Evolutionary conservation across 805 yeast genomes (phyloP).

Genomic region (Candida coleopterorum): DNA sequence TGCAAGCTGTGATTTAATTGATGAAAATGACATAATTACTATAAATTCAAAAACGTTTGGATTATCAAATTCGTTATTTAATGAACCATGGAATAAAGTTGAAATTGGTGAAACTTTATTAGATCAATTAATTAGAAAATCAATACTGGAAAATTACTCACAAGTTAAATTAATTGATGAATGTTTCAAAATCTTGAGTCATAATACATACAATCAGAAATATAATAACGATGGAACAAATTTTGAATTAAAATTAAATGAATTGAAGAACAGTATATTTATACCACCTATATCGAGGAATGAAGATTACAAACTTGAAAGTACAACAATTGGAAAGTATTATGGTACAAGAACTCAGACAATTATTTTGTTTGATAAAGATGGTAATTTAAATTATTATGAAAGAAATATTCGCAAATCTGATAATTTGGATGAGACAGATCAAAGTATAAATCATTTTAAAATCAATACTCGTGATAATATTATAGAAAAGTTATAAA

Average conservation of each 20-base stretch:
- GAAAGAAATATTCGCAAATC: slow-evolving; percentile 58
- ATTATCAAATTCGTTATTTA: slow-evolving; percentile 62
- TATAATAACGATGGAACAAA: slow-evolving; percentile 9
- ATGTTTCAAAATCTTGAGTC: slow-evolving; percentile 53
- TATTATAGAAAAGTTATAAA: neutral
- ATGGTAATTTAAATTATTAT: slow-evolving; percentile 49
- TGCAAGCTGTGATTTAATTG: neutral
- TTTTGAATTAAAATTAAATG: slow-evolving; percentile 24
- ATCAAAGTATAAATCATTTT: slow-evolving; percentile 9
- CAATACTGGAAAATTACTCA: slow-evolving; percentile 13
- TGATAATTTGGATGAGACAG: slow-evolving; percentile 21
- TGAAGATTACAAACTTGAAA: slow-evolving; percentile 6
- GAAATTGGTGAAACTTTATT: slow-evolving; percentile 39
- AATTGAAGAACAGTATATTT: slow-evolving; percentile 57
- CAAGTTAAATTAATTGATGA: slow-evolving; percentile 43
- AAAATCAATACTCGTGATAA: slow-evolving; percentile 10
- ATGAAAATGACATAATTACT: slow-evolving; percentile 11
- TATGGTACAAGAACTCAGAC: slow-evolving; percentile 93
- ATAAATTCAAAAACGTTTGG: slow-evolving; percentile 42
- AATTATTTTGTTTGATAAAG: slow-evolving; percentile 53
- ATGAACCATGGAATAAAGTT: slow-evolving; percentile 75
- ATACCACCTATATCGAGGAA: slow-evolving; percentile 55
- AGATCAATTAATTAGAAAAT: slow-evolving; percentile 15
- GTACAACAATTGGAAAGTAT: slow-evolving; percentile 40
- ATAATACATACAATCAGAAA: slow-evolving; percentile 29